Conservation (phyloP, 2,329 filamentous ascomycete genomes). For the Pezicula radicicola region DNA sequence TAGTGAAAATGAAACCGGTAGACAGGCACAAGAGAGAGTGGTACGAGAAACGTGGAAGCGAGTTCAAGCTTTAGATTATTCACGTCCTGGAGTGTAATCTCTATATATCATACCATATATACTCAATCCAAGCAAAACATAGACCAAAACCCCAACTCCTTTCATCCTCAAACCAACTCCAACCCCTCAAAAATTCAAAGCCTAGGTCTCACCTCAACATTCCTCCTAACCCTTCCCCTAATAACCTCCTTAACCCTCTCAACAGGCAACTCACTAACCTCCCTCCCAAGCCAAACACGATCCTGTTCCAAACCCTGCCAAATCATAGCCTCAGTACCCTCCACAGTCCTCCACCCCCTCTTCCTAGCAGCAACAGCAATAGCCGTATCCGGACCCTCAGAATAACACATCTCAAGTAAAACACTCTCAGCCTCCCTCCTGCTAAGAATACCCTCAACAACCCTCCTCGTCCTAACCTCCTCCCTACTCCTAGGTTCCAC, state of each 20-base stretch:
- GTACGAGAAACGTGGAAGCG: conserved; percentile 72
- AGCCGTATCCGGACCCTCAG: conserved; percentile 22
- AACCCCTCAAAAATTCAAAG: neutral
- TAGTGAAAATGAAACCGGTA: conserved; percentile 56
- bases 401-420: conserved; percentile 29
- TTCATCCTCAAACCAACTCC: neutral
- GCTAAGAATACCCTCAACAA: conserved; percentile 33
- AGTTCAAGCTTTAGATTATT: conserved; percentile 64
- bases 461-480: conserved; percentile 55
- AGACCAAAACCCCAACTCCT: neutral
- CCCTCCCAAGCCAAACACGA: conserved; percentile 51
- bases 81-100: conserved; percentile 53
- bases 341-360: conserved; percentile 22
- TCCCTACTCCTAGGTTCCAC: conserved; percentile 63
- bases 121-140: neutral
- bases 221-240: conserved; percentile 22
- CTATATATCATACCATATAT: neutral
- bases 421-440: conserved; percentile 28
- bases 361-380: conserved; percentile 15
- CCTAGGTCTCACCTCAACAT: conserved; percentile 30
- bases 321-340: conserved; percentile 26
- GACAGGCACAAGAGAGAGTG: conserved; percentile 65
- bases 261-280: conserved; percentile 56
- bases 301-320: conserved; percentile 28
- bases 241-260: conserved; percentile 53